A percentile compares a stretch with the other conserved stretches of the same genome.
Evolutionary conservation across 2,329 filamentous ascomycete genomes (phyloP).

Genomic region (Aspergillus fijiensis): DNA sequence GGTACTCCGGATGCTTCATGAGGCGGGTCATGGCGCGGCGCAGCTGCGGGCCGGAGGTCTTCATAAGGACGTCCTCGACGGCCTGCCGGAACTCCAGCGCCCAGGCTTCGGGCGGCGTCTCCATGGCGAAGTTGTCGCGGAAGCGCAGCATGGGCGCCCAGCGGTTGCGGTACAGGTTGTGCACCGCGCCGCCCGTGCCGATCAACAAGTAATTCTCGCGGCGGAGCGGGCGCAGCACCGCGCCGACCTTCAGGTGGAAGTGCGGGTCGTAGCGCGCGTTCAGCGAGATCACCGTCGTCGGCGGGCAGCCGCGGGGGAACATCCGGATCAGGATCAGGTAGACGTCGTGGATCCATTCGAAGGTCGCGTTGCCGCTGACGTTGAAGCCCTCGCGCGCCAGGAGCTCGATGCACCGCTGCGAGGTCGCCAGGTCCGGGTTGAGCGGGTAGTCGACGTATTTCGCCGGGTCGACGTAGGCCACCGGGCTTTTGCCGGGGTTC

Average conservation of each 20-base stretch:
- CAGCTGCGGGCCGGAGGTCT: conserved; percentile 55
- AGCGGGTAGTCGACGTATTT: conserved; percentile 65
- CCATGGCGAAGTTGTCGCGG: conserved; percentile 62
- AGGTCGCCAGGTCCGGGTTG: conserved; percentile 58
- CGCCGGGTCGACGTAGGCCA: conserved; percentile 65
- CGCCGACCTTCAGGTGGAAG: conserved; percentile 58
- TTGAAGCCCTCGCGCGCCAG: conserved; percentile 56
- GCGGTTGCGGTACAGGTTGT: conserved; percentile 68
- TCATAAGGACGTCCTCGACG: conserved; percentile 59
- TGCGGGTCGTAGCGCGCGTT: conserved; percentile 53
- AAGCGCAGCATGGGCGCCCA: conserved; percentile 66
- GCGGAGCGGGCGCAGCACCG: conserved; percentile 56
- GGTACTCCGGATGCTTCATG: conserved; percentile 67
- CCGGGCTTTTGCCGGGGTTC: conserved; percentile 59
- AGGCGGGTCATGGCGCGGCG: conserved; percentile 58
- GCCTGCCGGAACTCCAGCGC: conserved; percentile 66
- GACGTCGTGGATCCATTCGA: conserved; percentile 73
- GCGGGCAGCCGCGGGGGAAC: conserved; percentile 65
- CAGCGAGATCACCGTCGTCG: conserved; percentile 60
- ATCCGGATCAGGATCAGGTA: conserved; percentile 68
- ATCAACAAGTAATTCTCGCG: conserved; percentile 58
- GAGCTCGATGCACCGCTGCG: conserved; percentile 51
- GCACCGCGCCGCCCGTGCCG: conserved; percentile 64
- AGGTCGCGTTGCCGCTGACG: conserved; percentile 53
- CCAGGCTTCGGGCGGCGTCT: conserved; percentile 58